A percentile compares a stretch with the other conserved stretches of the same genome.
These are phyloP conservation scores for Gracilaria caudata DNA, from an alignment of 23 red algal genomes.

Conservation along the genomic window DNA sequence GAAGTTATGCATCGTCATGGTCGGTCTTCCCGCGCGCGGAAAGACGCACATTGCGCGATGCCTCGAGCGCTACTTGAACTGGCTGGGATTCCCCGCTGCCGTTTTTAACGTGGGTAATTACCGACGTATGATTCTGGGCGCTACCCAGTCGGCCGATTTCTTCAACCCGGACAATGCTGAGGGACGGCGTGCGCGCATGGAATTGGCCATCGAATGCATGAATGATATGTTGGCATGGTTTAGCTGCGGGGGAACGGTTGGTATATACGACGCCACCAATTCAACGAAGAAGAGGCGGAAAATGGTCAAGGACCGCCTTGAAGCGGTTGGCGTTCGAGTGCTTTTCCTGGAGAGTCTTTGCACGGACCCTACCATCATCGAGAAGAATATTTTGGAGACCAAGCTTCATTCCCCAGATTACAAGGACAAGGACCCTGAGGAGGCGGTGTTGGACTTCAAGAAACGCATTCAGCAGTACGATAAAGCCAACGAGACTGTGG, in stretches of 20 bases:
- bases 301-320: conserved; percentile 84
- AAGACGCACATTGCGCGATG: conserved; percentile 95
- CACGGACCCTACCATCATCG: conserved; percentile 85
- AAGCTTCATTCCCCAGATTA: conserved; percentile 95
- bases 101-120: conserved; percentile 97
- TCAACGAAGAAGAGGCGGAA: conserved; percentile 77
- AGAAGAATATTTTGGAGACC: conserved; percentile 95
- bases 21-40: conserved; percentile 93
- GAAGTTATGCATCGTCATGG: conserved; percentile 98
- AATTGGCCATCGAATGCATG: conserved; percentile 85
- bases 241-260: conserved; percentile 82
- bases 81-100: conserved; percentile 84
- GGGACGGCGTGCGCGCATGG: conserved; percentile 73
- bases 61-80: conserved; percentile 96
- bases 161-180: conserved; percentile 88
- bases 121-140: conserved; percentile 82
- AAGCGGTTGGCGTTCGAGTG: conserved; percentile 85
- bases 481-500: conserved; percentile 75
- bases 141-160: conserved; percentile 76
- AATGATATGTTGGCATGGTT: conserved; percentile 94
- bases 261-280: conserved; percentile 99
- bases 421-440: conserved; percentile 81
- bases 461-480: conserved; percentile 86
- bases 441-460: conserved; percentile 90
- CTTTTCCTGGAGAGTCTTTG: conserved; percentile 95